Evolutionary conservation across 179 eudicot genomes (phyloP), one percentile per base, ranked within the genome.

Genomic region (Pouteria campechiana): DNA sequence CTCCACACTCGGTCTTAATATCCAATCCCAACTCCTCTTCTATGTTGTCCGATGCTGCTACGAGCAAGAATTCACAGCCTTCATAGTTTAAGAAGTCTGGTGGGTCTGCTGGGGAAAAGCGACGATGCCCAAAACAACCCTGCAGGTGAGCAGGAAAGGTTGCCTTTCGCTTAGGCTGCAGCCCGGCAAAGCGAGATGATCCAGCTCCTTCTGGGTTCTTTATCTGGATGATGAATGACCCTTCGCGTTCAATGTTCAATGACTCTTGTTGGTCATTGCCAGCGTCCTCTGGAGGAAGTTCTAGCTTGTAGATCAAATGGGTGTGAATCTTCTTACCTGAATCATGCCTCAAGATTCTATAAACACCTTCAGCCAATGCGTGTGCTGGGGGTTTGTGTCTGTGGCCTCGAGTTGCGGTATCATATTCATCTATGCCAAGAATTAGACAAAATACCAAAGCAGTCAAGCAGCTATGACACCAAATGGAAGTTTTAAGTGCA

Each of bases 31-130:
- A 49, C 57, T 82, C 96, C 37, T 72, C 60, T 29, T 74, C 74
- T 16, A 79, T 48, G 34, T 79, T 64, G 44, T 82, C 93, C 0
- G 89, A 76, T 7, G 93, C 96, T 2, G 81, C 44, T 39, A 82
- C 72, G 25, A 86, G 52, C 52, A 82, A 44, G 23, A 86, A 63
- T 49, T 82, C 83, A n/a, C 96, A 82, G 13, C 96, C 96, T 49
- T 82, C 89, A 28, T 78, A 82, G 68, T 79, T 82, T 7, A 86
- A 58, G 32, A 82, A 76, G 39, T 82, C 93, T 0, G 86, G 74
- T 1, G 96, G 96, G 35, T 81, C 85, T 22, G 80, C 88, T 0
- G 73, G 62, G 16, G 17, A 33, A 32, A n/a, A 86, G 2, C 68
- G 48, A 23, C 31, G 41, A 14, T 51, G 52, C 15, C 93, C 93